phyloP scores from a whole-genome alignment of 1,139 yeast species.

The Pichia sp. region DNA sequence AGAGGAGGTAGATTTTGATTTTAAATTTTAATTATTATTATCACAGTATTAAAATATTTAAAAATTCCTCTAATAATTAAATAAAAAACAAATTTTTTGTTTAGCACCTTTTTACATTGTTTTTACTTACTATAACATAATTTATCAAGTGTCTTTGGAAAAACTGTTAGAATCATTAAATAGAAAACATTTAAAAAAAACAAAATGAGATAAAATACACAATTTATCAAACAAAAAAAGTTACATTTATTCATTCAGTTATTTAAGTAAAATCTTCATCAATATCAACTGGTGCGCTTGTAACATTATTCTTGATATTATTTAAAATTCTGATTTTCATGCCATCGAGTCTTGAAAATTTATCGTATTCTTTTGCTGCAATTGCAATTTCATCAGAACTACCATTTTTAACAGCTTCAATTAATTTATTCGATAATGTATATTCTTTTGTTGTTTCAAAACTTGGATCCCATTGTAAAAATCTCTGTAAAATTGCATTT shows the following conservation, averaged over 20 bases:
- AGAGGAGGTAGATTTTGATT: slow-evolving; percentile 28
- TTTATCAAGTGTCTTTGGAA: no score
- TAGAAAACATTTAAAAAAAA: not conserved
- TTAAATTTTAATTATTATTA: slow-evolving; percentile 23
- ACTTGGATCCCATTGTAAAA: slow-evolving; percentile 65
- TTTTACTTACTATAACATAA: no score
- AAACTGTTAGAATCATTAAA: not conserved
- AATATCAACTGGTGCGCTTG: slow-evolving; percentile 26
- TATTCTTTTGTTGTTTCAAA: slow-evolving; percentile 77
- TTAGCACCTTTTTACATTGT: no score
- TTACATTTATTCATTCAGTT: no score
- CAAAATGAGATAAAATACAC: slow-evolving; percentile 7
- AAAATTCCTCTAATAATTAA: not conserved
- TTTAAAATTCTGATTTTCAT: slow-evolving; percentile 85
- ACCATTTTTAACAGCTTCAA: slow-evolving; percentile 70
- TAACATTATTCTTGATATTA: slow-evolving; percentile 67
- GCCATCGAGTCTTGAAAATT: slow-evolving; percentile 81
- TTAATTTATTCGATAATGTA: slow-evolving; percentile 55
- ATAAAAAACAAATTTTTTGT: not conserved
- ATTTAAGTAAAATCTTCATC: slow-evolving; percentile 35
- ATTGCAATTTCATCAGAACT: slow-evolving; percentile 73
- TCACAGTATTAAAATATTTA: not conserved
- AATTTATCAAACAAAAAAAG: no score
- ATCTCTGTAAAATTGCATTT: slow-evolving; percentile 59
- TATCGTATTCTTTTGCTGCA: slow-evolving; percentile 77